phyloP scores from a whole-genome alignment of 2,329 filamentous ascomycete genomes.

The Salinomyces thailandicus region DNA sequence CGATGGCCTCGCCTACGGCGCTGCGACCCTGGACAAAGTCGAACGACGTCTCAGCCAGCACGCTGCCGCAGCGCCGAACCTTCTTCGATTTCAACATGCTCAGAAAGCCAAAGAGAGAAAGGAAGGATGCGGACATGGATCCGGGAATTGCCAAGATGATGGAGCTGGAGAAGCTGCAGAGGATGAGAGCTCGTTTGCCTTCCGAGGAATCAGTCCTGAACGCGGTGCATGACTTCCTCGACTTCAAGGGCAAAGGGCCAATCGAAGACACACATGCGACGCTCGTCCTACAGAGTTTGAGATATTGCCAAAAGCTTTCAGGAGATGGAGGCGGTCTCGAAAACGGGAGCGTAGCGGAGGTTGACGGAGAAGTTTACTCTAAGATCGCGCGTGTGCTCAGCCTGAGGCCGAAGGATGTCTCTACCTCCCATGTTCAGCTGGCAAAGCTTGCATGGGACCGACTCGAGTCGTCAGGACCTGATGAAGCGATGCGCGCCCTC shows the following conservation, averaged over 20 bases:
- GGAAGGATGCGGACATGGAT: slow-evolving; percentile 54
- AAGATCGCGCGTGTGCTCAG: no score
- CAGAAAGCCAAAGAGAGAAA: slow-evolving; percentile 45
- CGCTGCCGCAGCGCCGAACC: slow-evolving; percentile 33
- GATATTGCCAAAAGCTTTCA: no score
- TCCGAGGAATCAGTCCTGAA: slow-evolving; percentile 50
- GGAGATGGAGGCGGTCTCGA: no score
- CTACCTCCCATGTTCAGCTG: no score
- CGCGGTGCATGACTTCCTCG: slow-evolving; percentile 56
- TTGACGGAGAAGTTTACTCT: no score
- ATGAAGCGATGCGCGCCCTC: no score
- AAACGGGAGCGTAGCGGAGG: no score
- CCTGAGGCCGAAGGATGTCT: no score
- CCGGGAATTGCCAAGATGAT: slow-evolving; percentile 64
- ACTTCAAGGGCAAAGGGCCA: slow-evolving; percentile 33
- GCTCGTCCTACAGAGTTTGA: slow-evolving; percentile 49
- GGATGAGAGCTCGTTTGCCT: slow-evolving; percentile 55
- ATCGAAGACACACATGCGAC: slow-evolving; percentile 58
- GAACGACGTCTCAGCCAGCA: neutral
- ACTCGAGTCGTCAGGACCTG: no score
- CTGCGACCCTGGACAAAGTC: neutral
- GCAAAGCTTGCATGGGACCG: no score
- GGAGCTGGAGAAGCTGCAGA: slow-evolving; percentile 53
- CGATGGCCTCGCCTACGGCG: slow-evolving; percentile 13
- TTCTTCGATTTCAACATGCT: slow-evolving; percentile 52